Evolutionary conservation across 441 rosid species (phyloP), one percentile per base, ranked within the genome.

Genomic region (Pelargonium fulgidum): DNA sequence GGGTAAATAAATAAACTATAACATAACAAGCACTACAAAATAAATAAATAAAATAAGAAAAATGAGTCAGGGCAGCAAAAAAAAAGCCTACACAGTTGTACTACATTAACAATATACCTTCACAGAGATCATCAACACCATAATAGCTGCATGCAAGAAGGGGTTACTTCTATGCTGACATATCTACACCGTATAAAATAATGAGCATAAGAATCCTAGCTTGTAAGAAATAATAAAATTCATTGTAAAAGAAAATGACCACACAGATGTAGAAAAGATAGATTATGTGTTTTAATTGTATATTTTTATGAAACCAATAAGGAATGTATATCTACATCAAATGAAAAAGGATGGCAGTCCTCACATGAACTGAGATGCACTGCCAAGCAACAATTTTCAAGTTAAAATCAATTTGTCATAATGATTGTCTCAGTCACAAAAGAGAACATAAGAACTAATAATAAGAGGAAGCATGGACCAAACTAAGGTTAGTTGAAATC

Each of bases 111-210:
- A 64, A 48, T 44, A 33, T 85, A 94, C 97, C 99, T 94, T 92
- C 12, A 86, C 82, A 9, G 99, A 94, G 79, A 90, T 76, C 97
- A 94, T 84, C 70, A 94, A 81, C 70, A 92, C 98, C 91, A 87
- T 84, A 72, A 89, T 68, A 29, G 83, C 85, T 29, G 91, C 85
- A 69, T 78, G 84, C 19, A 83, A 69, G 65, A 76, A 69, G 54
- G 64, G 47, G 73, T 94, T 92, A 75, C 71, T 78, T 81, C 70
- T 82, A 24, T 69, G 80, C 44, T 70, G 76, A 78, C 96, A 89
- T 56, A 94, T 68, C 99, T 94, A 70, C 71, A 76, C 45, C 68
- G 64, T 67, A 65, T 6, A 72, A 19, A 72, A 62, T 63, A 68
- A 67, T 39, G 67, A 48, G 26, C n/a, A 52, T 69, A 41, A 48